Evolutionary conservation across 1,284 basidiomycete species (phyloP), one percentile per base, ranked within the genome.

Genomic region (Psilocybe mexicana): DNA sequence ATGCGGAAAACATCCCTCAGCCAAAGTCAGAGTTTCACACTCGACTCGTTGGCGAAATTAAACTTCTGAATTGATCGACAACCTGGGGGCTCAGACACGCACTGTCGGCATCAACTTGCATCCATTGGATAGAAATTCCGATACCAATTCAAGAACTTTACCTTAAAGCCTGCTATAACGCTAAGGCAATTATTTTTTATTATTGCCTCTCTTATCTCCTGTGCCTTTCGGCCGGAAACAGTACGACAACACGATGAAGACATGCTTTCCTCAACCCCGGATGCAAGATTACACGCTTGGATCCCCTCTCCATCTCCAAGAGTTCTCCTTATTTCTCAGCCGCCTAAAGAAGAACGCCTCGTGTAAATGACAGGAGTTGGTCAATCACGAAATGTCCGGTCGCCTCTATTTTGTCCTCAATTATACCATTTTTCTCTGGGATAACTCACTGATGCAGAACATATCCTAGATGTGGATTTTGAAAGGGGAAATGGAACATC

Each of bases 191-290:
- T 55, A 52, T 52, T 35, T 55, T 52, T 55, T 35, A 43, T 55
- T 57, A 56, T 49, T 52, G 7, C 53, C 48, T 68, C 72, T 76
- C 78, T 79, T 79, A 82, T 82, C 79, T 75, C 70, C 69, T 73
- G 69, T 67, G 71, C 76, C 76, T 76, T 80, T 81, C 75, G 79
- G 70, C 80, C 81, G 75, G 74, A 77, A 79, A 76, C 76, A 80
- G 79, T 74, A 80, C 70, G 68, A 72, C 72, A 76, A 80, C 84
- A 84, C 77, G 85, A 82, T 75, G 78, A 73, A 74, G 75, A 75
- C 86, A 85, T 82, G 86, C 81, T 79, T 75, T 81, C 38, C 84
- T 76, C 74, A 82, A 77, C 74, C 80, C 84, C 80, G 84, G 86
- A 80, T 79, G 73, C 76, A 74, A 73, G 51, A 70, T 72, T 78